Base-by-base conservation (phyloP, 2,329 filamentous ascomycete genomes). In the Xylariaceae sp. region DNA sequence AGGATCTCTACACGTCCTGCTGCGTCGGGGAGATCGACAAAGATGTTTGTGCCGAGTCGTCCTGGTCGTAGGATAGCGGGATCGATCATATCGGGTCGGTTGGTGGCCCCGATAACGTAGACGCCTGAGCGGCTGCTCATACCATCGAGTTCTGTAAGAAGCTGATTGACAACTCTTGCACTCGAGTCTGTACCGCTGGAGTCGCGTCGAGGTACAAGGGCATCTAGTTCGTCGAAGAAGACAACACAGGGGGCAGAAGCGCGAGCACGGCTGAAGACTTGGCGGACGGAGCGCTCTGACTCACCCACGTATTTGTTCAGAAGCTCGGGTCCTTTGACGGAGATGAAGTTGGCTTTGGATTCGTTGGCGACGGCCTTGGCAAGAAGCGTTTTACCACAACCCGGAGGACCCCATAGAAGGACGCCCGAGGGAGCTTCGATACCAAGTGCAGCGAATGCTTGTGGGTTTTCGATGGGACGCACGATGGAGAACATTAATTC, bases 231-330 rank as follows among this genome's bases (percentile, higher is more conserved):
- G 66, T 99, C 94, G 65, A 99, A 97, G 79, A 99, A 97, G 51
- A 99, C 85, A 47, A 99, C 90, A 65, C 92, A 97, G 1, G 94
- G 94, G 0, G 90, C 81, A 7, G 87, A 92, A 1, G 87, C 87
- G 45, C 91, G 82, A 1, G 94, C 94, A 14, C 92, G 86, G 56
- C 85, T 82, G 69, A 99, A 99, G 0, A 97, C 87, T 66, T 95
- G 90, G 18, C 94, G 85, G 1, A 99, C 87, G 0, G 91, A 89
- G 11, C 92, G 86, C 71, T 99, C 94, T 6, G 89, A 95, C 70
- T 99, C 94, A 58, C 94, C 94, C 10, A 99, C 91, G 66, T 92
- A 99, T 70, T 97, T 99, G 75, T 97, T 97, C 41, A 99, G 80
- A 10, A 99, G 76, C 67, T 99, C 94, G 0, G 94, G 94, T 0